Conservation (phyloP, 1,284 basidiomycete genomes). For the Erythrobasidium hasegawianum region DNA sequence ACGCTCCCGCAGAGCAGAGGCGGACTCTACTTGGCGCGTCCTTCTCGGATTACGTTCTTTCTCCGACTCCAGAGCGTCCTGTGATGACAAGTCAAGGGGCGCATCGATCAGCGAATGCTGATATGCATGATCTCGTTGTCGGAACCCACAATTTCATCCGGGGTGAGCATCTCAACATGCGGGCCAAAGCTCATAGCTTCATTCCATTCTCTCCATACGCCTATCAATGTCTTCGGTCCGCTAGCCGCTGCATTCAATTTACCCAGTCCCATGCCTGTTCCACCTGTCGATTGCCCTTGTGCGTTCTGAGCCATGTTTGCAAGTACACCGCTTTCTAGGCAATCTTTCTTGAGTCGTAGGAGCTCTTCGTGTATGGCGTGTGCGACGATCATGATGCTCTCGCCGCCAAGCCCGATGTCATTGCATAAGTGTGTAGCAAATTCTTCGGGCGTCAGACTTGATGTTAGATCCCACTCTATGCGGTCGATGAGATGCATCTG, state of each 20-base stretch:
- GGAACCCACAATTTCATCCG: constrained; percentile 84
- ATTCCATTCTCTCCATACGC: constrained; percentile 91
- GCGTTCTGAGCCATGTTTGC: constrained; percentile 53
- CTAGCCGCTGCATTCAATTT: constrained; percentile 53
- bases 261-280: constrained; percentile 44
- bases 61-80: constrained; percentile 17
- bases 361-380: constrained; percentile 94
- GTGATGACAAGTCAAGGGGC: too few species aligned
- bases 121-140: too few species aligned
- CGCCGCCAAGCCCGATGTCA: constrained; percentile 83
- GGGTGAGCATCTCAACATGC: constrained; percentile 75
- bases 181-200: constrained; percentile 89
- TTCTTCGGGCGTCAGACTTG: constrained; percentile 79
- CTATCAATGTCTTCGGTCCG: constrained; percentile 75
- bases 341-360: constrained; percentile 88
- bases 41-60: constrained; percentile 22
- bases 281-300: constrained; percentile 42
- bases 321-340: constrained; percentile 85
- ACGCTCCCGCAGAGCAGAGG: constrained; percentile 1
- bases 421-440: constrained; percentile 76
- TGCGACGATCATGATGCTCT: constrained; percentile 80
- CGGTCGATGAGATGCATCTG: constrained; percentile 86
- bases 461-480: constrained; percentile 96
- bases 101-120: too few species aligned
- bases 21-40: background rate